These are phyloP conservation scores for Basipetospora sp. DNA, from an alignment of 2,329 filamentous ascomycete species.

Conservation along the genomic window DNA sequence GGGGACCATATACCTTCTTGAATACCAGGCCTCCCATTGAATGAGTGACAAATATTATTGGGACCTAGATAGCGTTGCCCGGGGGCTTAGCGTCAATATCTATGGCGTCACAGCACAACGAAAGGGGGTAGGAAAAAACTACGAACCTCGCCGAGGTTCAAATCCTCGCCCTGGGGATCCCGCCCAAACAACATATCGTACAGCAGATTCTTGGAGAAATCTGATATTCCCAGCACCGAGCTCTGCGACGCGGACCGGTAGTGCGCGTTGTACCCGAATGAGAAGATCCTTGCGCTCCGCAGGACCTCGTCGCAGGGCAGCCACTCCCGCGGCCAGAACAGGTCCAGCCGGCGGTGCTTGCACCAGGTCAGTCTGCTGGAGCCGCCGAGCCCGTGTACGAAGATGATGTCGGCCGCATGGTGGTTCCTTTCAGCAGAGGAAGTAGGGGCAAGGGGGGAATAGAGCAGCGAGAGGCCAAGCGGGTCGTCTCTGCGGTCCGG, in stretches of 20 bases:
- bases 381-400: constrained; percentile 15
- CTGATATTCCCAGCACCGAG: constrained; percentile 8
- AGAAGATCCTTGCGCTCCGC: constrained; percentile 10
- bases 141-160: background rate
- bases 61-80: background rate
- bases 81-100: background rate
- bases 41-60: constrained; percentile 1
- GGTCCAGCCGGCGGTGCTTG: constrained; percentile 8
- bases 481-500: background rate
- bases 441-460: no score
- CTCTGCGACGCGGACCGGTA: constrained; percentile 8
- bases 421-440: background rate
- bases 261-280: constrained; percentile 14
- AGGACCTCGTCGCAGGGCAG: constrained; percentile 11
- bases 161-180: background rate
- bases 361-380: constrained; percentile 13
- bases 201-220: constrained; percentile 13
- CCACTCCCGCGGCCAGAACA: constrained; percentile 12
- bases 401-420: constrained; percentile 11
- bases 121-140: no score
- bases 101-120: background rate
- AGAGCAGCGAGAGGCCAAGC: background rate
- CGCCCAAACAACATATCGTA: background rate
- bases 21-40: constrained; percentile 1
- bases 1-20: background rate